Base-by-base conservation (phyloP, 257 asterid species). In the Dorcoceras hygrometricum region DNA sequence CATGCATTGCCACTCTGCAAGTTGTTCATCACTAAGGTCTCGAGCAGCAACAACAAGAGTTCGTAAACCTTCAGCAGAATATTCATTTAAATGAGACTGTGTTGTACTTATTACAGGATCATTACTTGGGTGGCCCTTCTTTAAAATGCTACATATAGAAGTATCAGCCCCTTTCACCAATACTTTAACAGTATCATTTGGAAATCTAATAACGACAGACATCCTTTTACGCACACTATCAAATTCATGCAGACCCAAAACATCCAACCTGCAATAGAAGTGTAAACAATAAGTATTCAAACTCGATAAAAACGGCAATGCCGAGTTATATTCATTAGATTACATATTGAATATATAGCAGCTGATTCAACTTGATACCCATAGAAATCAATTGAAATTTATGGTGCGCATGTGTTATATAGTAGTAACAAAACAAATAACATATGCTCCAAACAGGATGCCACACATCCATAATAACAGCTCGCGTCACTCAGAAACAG, bases 91-190 rank as follows among this genome's bases (percentile, higher is more conserved):
- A 74, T 94, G 96, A 59, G 70, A 64, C 69, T 76, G 80, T 39
- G 99, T 88, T 68, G 73, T 82, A 54, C 77, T 57, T 60, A 73
- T 83, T 54, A 74, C 79, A 72, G 63, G 75, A 51, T 84, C 95
- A 76, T 77, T 83, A 24, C 62, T 34, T 20, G 74, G 68, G 51
- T 77, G 75, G 63, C 79, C 83, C 9, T 73, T 74, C 74, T 79
- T 81, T 66, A 90, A 78, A 76, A 87, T 90, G 87, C 80, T 87
- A 77, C 90, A 82, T 93, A 94, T 85, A 11, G 96, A 80, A 36
- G 95, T 81, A 83, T 94, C 99, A 69, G 99, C 99, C 68, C 99
- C 99, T 74, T 94, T 94, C 67, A 94, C 99, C 78, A 94, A 76
- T 32, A 90, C 99, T 78, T 94, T 94, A 4, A 94, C 95, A 19